Conservation (phyloP, 192 early-diverging fungal genomes). For the Coemansia sp. region DNA sequence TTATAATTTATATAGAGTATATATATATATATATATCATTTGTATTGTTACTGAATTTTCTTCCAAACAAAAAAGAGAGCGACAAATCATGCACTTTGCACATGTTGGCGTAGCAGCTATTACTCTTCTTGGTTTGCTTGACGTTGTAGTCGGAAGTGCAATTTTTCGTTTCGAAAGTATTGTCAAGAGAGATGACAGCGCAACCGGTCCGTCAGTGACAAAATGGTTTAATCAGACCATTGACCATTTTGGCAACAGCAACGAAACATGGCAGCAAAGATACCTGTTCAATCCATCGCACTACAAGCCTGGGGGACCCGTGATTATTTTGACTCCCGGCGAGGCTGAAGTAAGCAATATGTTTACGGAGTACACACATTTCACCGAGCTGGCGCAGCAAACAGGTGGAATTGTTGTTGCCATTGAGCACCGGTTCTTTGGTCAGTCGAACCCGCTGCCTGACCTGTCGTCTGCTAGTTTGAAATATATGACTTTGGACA, state of each 20-base stretch:
- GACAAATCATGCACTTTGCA: not conserved
- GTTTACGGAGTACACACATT: constrained; percentile 9
- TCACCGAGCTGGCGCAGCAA: constrained; percentile 44
- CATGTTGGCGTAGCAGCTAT: not conserved
- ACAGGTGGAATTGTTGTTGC: constrained; percentile 55
- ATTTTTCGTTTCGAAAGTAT: not conserved
- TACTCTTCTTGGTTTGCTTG: too few relatives aligned
- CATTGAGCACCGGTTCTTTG: constrained; percentile 62
- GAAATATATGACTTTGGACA: constrained; percentile 18
- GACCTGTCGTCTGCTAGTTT: constrained; percentile 22
- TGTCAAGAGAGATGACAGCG: not conserved
- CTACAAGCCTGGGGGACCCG: constrained; percentile 24
- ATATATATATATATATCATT: not conserved
- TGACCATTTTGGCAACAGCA: constrained; percentile 23
- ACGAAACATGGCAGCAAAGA: constrained; percentile 14
- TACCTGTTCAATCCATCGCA: constrained; percentile 21
- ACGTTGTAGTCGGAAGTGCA: not conserved
- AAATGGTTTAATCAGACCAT: constrained; percentile 22
- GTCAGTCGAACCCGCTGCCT: constrained; percentile 43
- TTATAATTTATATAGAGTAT: not conserved
- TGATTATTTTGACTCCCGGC: constrained; percentile 18
- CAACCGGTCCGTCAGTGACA: not conserved
- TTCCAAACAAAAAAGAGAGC: too few relatives aligned
- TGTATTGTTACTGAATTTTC: too few relatives aligned
- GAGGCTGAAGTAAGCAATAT: constrained; percentile 8